Percentiles rank a stretch among this genome's conserved stretches.
Conservation (phyloP, 2,329 filamentous ascomycete genomes). For the Colletotrichum agaves region DNA sequence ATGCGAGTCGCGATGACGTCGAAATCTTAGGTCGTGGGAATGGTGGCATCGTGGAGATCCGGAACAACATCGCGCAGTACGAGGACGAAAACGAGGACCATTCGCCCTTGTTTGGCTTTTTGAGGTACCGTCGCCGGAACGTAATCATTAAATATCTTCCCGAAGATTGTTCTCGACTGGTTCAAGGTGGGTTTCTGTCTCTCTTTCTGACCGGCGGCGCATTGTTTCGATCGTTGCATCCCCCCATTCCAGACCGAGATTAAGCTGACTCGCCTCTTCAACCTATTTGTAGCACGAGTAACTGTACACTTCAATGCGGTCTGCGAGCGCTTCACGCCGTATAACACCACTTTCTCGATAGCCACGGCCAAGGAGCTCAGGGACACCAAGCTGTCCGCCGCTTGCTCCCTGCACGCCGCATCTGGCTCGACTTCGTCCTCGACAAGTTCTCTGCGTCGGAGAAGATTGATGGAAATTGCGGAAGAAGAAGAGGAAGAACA, state of each 20-base stretch:
- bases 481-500: conserved; percentile 87
- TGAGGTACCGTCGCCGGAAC: conserved; percentile 89
- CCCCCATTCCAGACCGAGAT: conserved; percentile 27
- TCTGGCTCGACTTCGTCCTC: conserved; percentile 88
- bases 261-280: conserved; percentile 31
- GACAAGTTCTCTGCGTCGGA: conserved; percentile 79
- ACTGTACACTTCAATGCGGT: conserved; percentile 76
- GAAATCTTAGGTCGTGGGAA: conserved; percentile 80
- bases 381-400: conserved; percentile 87
- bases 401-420: conserved; percentile 89
- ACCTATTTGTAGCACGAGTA: conserved; percentile 74
- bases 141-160: conserved; percentile 94
- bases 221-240: conserved; percentile 18
- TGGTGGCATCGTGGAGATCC: conserved; percentile 86
- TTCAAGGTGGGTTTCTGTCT: conserved; percentile 77
- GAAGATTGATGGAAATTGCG: conserved; percentile 89
- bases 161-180: conserved; percentile 86
- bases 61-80: conserved; percentile 80
- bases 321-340: conserved; percentile 80
- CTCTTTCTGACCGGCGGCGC: conserved; percentile 7
- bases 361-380: conserved; percentile 80
- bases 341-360: conserved; percentile 87
- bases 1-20: conserved; percentile 88
- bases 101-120: conserved; percentile 90
- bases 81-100: conserved; percentile 66